Percentiles rank a stretch among this genome's conserved stretches.
Evolutionary conservation across 768 basidiomycete species (phyloP).

Genomic region (Hortiboletus campestris): DNA sequence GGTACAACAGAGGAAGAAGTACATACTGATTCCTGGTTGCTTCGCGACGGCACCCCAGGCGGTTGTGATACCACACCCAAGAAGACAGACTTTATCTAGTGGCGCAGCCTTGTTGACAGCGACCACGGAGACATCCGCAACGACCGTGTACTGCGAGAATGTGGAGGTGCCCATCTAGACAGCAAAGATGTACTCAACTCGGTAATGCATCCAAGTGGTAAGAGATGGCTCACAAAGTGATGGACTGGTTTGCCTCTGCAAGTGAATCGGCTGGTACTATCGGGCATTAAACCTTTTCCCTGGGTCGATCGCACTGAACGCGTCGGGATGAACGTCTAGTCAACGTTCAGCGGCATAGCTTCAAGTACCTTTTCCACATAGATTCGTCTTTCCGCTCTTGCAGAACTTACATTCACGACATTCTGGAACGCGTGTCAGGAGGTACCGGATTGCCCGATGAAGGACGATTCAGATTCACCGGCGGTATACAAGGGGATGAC

Average conservation of each 20-base stretch:
- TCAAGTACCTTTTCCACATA: constrained; percentile 82
- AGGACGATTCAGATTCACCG: constrained; percentile 51
- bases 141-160: constrained; percentile 99
- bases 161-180: constrained; percentile 96
- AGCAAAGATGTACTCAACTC: background rate
- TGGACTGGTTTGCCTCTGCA: constrained; percentile 82
- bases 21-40: constrained; percentile 79
- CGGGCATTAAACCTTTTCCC: constrained; percentile 94
- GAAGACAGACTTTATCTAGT: constrained; percentile 93
- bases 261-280: constrained; percentile 83
- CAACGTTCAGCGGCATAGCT: background rate
- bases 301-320: constrained; percentile 83
- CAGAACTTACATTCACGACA: constrained; percentile 99
- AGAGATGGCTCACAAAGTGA: constrained; percentile 73
- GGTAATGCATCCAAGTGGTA: background rate
- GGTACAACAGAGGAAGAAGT: background rate
- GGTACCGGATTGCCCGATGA: background rate
- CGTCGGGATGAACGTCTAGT: background rate
- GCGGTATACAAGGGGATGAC: constrained; percentile 97
- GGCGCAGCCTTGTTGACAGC: constrained; percentile 83
- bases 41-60: constrained; percentile 96
- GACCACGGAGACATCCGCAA: constrained; percentile 95
- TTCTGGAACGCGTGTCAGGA: constrained; percentile 44
- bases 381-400: constrained; percentile 96
- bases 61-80: constrained; percentile 97